Base-by-base conservation (phyloP, 192 early-diverging fungal species). In the Coemansia sp. region DNA sequence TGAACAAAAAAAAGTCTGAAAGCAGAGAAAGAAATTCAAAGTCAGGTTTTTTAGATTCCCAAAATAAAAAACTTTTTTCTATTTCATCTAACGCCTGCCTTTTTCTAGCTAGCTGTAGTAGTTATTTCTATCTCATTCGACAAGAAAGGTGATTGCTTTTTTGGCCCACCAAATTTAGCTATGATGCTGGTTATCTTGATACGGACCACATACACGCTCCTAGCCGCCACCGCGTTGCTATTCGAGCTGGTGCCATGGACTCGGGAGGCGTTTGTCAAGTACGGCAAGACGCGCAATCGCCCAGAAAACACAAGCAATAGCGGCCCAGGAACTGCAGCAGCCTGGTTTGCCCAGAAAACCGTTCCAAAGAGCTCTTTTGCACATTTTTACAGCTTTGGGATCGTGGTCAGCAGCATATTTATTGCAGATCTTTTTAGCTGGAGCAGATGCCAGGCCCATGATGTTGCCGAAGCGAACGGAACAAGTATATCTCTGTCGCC, bases 251-350 rank as follows among this genome's bases (percentile, higher is more conserved):
- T 64, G 11, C 78, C 78, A 2, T 81, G 69, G 70, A 81, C 74
- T 19, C 78, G 78, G 40, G 74, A 81, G 46, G 70, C 73, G 16
- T 76, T 81, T 70, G 69, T 81, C 20, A 75, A 67, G 64, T 81
- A 81, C 41, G 78, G 78, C 43, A 71, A 71, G 60, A 81, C 78
- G 13, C 65, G 73, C 16, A 32, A 14, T 10, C 8, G 5, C 5
- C 38, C 57, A 10, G 13, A 9, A 8, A 22, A 9, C 38, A 41
- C 5, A 7, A 50, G 44, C 49, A 16, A 19, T 19, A 4, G n/a
- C 44, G 20, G 11, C 42, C 39, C 42, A 8, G 38, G 5, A 7
- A 10, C 14, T 48, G 44, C 25, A 8, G 61, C 20, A 12, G 39
- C 12, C 20, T 14, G 55, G 67, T 69, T 61, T 46, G 51, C 73